These are phyloP conservation scores for Patellifolia procumbens DNA, from an alignment of 179 eudicot genomes.

Conservation along the genomic window DNA sequence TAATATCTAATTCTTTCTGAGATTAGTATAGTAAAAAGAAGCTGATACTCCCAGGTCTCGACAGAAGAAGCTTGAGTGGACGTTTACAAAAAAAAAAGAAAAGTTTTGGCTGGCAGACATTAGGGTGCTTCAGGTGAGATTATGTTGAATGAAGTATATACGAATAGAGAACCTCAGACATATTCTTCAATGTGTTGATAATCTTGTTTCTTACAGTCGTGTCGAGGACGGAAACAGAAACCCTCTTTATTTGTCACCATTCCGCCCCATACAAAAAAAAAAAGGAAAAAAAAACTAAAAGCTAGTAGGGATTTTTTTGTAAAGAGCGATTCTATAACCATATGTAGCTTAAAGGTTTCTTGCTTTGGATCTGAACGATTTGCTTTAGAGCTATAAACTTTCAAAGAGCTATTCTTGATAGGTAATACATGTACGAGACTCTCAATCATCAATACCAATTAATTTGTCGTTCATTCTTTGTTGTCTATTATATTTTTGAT, in stretches of 20 bases:
- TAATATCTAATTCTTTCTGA: constrained; percentile 33
- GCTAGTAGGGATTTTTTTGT: constrained; percentile 28
- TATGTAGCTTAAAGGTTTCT: constrained; percentile 21
- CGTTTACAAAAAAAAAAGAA: constrained; percentile 7
- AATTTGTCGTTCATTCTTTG: too few species aligned
- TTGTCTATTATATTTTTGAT: too few species aligned
- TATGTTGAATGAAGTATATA: constrained; percentile 28
- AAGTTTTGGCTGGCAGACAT: constrained; percentile 22
- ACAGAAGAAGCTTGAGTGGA: constrained; percentile 19
- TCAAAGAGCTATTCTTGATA: too few species aligned
- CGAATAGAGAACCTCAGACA: constrained; percentile 12
- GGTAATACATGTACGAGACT: background rate
- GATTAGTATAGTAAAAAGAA: constrained; percentile 22
- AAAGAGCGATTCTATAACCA: constrained; percentile 3
- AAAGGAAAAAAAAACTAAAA: background rate
- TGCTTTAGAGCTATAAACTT: background rate
- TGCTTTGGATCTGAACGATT: background rate
- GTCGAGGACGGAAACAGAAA: constrained; percentile 1
- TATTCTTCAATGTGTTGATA: constrained; percentile 27
- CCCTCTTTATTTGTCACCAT: background rate
- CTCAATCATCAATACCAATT: background rate
- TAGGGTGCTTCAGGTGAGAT: constrained; percentile 8
- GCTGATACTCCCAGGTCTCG: constrained; percentile 8
- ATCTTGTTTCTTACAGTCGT: constrained; percentile 13
- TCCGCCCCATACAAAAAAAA: background rate